Evolutionary conservation across 495 filamentous ascomycete genomes (phyloP), one percentile per base, ranked within the genome.

Genomic region (Trichodelitschia bisporula): DNA sequence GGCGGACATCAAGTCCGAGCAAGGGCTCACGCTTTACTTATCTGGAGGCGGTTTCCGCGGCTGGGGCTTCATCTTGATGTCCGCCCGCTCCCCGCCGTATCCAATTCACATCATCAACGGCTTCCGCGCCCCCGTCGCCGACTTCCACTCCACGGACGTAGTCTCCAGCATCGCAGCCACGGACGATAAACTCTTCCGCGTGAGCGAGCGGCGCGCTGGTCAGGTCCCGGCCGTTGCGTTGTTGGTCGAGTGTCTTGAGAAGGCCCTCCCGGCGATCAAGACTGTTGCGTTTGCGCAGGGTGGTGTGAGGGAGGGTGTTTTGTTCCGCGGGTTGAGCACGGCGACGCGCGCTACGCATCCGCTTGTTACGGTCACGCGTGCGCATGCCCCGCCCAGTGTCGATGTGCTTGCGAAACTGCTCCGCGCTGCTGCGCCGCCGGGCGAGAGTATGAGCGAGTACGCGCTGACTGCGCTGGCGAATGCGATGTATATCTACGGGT

Each of bases 11-110:
- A 46, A 53, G n/a, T 43, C 50, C 2, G 35, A 47, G 4, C 57
- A 54, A 0, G 74, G 75, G 3, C 63, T 80, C 33, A 64, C 70
- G 8, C 56, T 93, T 1, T 84, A 84, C 45, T 64, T 93, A 28
- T 89, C 76, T 30, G 83, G 83, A 5, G 83, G 83, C 9, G 83
- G 83, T 0, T 91, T 91, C 46, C 60, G 83, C 11, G 83, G 83
- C 17, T 92, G 86, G 54, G 82, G 83, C 6, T 84, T 77, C 47
- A 60, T 90, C 18, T 54, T 91, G 11, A 73, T 89, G 61, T 54
- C 53, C 26, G 59, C 62, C 29, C 68, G 77, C 29, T 47, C 55
- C 1, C 60, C 72, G 17, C 72, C 70, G 0, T 93, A 93, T 39
- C 83, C 83, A 0, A 74, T 92, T 11, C 73, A 78, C 0, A 64